Evolutionary conservation across 208 protist genomes (phyloP).

Genomic region (Naegleria gruberi): DNA sequence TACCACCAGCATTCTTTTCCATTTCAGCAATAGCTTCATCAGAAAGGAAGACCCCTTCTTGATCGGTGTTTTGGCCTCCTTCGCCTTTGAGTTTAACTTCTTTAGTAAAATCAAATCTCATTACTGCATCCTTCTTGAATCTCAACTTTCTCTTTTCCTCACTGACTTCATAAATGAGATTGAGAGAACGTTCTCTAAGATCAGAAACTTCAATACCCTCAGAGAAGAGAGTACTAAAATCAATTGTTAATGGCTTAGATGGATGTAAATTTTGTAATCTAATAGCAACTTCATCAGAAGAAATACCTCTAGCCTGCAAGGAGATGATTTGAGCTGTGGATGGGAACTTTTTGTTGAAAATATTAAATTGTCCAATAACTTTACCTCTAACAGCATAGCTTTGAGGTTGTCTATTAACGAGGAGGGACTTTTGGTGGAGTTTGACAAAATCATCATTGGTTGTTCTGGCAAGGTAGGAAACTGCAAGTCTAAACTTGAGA

Average conservation of each 20-base stretch:
- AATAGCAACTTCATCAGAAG: not conserved
- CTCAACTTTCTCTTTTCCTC: not conserved
- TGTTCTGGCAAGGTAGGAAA: not conserved
- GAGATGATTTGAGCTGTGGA: not conserved
- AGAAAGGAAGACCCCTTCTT: slow-evolving; percentile 17
- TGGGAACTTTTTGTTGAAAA: not conserved
- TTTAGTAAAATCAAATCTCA: slow-evolving; percentile 8
- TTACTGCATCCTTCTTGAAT: not conserved
- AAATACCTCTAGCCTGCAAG: not conserved
- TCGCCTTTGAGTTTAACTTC: not conserved
- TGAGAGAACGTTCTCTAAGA: not conserved
- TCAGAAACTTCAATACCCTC: not conserved
- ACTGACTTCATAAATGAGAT: not conserved
- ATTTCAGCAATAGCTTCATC: slow-evolving; percentile 1
- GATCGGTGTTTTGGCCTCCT: not conserved
- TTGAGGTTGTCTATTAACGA: not conserved
- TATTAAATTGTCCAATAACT: not conserved
- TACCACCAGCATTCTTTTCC: not conserved
- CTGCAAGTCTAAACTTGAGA: not conserved
- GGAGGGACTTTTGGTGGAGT: not conserved
- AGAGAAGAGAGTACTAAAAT: not conserved
- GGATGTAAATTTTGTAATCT: slow-evolving; percentile 14
- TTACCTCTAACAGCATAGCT: not conserved
- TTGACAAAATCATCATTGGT: not conserved
- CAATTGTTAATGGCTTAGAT: not conserved